phyloP scores from a whole-genome alignment of 768 basidiomycete genomes.

The Rhodotorula toruloides region DNA sequence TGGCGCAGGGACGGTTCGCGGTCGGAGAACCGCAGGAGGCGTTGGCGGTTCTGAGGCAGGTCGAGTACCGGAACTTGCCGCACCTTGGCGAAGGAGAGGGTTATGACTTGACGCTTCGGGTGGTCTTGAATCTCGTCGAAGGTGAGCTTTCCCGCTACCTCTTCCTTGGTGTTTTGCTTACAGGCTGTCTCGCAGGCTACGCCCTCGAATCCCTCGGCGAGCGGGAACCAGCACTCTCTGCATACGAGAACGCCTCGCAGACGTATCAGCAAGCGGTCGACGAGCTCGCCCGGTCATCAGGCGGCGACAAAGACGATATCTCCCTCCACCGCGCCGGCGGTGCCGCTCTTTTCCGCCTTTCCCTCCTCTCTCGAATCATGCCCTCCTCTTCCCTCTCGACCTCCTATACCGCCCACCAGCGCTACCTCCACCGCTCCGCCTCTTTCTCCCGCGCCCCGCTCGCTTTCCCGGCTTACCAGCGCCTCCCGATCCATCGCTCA shows the following conservation, averaged over 20 bases:
- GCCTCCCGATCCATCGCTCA: conserved; percentile 14
- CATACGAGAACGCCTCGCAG: conserved; percentile 1
- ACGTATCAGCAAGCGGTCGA: conserved; percentile 1
- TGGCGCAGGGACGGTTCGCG: not conserved
- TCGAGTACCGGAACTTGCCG: not conserved
- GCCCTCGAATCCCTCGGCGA: not conserved
- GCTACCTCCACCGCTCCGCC: conserved; percentile 20
- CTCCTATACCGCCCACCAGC: conserved; percentile 11
- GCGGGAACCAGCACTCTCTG: not conserved
- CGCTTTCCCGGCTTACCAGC: conserved; percentile 9
- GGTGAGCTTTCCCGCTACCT: conserved; percentile 22
- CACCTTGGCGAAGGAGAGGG: not conserved
- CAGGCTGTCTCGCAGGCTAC: conserved; percentile 11
- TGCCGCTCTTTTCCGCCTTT: conserved; percentile 10
- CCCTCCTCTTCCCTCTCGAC: not conserved
- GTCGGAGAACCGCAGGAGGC: conserved; percentile 5
- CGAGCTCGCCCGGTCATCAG: not conserved
- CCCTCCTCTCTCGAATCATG: not conserved
- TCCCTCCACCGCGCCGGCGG: conserved; percentile 22
- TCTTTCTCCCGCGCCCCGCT: not conserved
- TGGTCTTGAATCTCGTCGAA: conserved; percentile 4
- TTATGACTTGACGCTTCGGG: conserved; percentile 23
- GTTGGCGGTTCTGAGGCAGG: not conserved
- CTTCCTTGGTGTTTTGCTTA: not conserved
- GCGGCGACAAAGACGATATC: conserved; percentile 7